phyloP scores from a whole-genome alignment of 2,329 filamentous ascomycete genomes.

The Aspergillus piperis region DNA sequence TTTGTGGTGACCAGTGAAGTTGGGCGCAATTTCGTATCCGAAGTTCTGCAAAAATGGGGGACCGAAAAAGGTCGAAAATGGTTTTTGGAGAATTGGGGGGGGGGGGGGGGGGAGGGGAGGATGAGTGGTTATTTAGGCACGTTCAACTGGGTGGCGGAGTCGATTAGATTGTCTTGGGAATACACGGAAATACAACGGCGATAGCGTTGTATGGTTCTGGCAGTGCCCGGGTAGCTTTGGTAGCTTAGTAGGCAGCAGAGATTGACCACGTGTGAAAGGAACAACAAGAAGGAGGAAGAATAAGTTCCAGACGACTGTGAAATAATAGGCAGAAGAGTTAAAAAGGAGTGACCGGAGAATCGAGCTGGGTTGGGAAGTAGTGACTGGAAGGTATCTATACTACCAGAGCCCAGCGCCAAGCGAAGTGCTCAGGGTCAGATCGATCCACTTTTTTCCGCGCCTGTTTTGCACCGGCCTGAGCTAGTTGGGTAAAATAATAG shows the following conservation, averaged over 20 bases:
- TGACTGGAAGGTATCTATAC: slow-evolving; percentile 13
- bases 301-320: neutral
- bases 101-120: neutral
- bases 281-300: neutral
- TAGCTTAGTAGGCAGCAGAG: slow-evolving; percentile 4
- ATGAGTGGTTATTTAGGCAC: neutral
- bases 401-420: slow-evolving; percentile 15
- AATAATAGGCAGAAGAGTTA: slow-evolving; percentile 4
- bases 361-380: slow-evolving; percentile 14
- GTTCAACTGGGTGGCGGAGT: slow-evolving; percentile 2
- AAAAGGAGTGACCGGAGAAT: slow-evolving; percentile 7
- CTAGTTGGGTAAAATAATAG: slow-evolving; percentile 14
- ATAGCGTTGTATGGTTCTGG: neutral
- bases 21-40: neutral
- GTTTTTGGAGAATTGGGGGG: neutral
- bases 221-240: neutral
- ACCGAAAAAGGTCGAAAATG: neutral
- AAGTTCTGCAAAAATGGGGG: neutral
- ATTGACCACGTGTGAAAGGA: neutral
- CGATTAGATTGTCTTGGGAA: neutral
- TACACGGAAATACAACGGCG: slow-evolving; percentile 1
- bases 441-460: slow-evolving; percentile 25
- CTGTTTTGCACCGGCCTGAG: slow-evolving; percentile 14
- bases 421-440: slow-evolving; percentile 26
- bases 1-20: neutral